A percentile compares a stretch with the other conserved stretches of the same genome.
phyloP scores from a whole-genome alignment of 2,329 filamentous ascomycete species.

The Thielaviopsis euricoi region DNA sequence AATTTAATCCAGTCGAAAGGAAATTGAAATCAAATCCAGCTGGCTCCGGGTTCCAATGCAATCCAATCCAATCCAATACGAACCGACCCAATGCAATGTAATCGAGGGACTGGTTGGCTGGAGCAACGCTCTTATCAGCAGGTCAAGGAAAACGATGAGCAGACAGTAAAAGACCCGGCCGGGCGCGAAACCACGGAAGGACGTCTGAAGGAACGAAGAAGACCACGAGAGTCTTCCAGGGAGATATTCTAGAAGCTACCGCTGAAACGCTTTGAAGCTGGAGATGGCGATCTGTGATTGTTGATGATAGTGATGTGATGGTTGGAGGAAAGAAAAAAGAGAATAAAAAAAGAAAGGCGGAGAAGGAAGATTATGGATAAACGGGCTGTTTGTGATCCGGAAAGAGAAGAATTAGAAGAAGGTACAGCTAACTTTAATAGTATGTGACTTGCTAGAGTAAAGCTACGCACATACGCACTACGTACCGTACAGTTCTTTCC shows the following conservation, averaged over 20 bases:
- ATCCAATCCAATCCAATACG: not conserved
- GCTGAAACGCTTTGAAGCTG: not conserved
- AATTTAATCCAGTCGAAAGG: not conserved
- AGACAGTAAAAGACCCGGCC: not conserved
- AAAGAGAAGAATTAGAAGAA: conserved; percentile 11
- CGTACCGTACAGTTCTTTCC: too few species aligned
- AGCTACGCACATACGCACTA: not conserved
- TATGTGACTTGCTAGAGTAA: not conserved
- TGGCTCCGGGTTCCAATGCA: not conserved
- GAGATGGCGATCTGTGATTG: not conserved
- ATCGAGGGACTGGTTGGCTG: not conserved
- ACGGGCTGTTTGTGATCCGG: conserved; percentile 2
- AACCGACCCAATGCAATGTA: not conserved
- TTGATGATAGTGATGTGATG: not conserved
- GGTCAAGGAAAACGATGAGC: not conserved
- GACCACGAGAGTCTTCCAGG: not conserved
- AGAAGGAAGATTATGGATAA: not conserved
- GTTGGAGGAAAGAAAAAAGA: too few species aligned
- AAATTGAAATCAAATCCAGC: not conserved
- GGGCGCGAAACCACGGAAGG: not conserved
- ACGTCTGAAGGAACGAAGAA: not conserved
- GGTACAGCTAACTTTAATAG: not conserved
- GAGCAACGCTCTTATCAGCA: not conserved
- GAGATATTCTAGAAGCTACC: not conserved
- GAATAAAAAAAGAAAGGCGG: not conserved